These are phyloP conservation scores for Bruguiera sexangula DNA, from an alignment of 345 rosid genomes.

Conservation along the genomic window DNA sequence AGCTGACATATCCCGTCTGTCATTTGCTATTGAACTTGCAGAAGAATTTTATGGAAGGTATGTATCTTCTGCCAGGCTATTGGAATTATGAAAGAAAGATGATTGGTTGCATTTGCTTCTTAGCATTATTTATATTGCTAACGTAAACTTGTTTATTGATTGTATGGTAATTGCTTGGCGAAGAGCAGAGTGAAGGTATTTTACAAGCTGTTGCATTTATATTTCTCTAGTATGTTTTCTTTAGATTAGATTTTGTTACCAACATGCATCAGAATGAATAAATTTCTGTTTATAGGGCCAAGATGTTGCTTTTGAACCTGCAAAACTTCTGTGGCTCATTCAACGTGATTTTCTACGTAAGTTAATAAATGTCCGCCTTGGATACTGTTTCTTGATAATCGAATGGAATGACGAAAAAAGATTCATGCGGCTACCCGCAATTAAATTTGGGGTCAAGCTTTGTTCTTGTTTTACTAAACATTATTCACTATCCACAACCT, in stretches of 20 bases:
- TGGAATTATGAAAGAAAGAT: constrained; percentile 6
- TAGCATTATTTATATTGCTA: constrained; percentile 9
- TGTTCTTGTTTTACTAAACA: background rate
- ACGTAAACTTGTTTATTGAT: constrained; percentile 43
- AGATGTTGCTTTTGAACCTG: constrained; percentile 95
- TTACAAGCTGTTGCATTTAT: constrained; percentile 15
- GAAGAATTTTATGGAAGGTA: constrained; percentile 99
- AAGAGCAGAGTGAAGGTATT: constrained; percentile 89
- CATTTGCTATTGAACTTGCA: constrained; percentile 99
- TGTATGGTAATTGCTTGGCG: constrained; percentile 31
- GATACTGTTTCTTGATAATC: constrained; percentile 4
- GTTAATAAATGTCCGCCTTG: constrained; percentile 27
- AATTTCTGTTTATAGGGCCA: constrained; percentile 60
- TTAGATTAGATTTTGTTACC: constrained; percentile 3
- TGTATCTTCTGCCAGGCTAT: constrained; percentile 18
- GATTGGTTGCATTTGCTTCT: constrained; percentile 6
- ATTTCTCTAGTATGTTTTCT: constrained; percentile 18
- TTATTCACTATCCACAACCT: background rate
- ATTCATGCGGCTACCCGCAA: too few relatives aligned
- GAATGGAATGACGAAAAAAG: too few relatives aligned
- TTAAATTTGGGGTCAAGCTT: too few relatives aligned
- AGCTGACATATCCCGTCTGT: constrained; percentile 96
- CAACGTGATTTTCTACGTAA: constrained; percentile 99
- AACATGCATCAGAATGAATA: constrained; percentile 25
- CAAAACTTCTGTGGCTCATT: constrained; percentile 97